Evolutionary conservation across 139 green algal genomes (phyloP).

Genomic region (Protoeuglena noctilucae): DNA sequence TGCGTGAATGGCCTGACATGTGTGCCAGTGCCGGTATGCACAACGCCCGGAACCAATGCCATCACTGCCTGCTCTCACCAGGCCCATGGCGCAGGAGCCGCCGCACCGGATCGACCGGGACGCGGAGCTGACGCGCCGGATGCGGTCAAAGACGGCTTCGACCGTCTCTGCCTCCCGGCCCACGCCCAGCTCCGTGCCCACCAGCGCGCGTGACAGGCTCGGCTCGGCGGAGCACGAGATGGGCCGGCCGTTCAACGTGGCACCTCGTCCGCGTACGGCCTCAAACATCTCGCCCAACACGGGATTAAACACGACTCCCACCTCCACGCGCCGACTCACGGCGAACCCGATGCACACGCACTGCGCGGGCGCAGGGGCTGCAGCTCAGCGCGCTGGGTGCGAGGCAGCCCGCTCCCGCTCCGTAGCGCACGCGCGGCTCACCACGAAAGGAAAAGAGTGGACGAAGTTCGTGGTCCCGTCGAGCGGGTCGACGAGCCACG

Average conservation of each 20-base stretch:
- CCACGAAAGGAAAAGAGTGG: constrained; percentile 81
- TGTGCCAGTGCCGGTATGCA: too few species aligned
- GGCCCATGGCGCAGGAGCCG: constrained; percentile 80
- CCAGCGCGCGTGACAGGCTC: constrained; percentile 43
- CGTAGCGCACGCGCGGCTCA: constrained; percentile 64
- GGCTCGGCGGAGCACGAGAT: constrained; percentile 13
- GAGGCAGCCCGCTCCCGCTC: constrained; percentile 15
- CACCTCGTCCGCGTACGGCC: constrained; percentile 39
- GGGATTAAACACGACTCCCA: constrained; percentile 92
- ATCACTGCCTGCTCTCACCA: too few species aligned
- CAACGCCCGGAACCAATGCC: too few species aligned
- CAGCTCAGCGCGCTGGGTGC: not conserved
- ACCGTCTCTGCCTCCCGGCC: constrained; percentile 45
- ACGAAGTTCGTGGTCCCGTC: constrained; percentile 99
- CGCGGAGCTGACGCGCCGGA: constrained; percentile 13
- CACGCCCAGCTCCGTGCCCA: constrained; percentile 72
- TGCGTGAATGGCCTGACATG: too few species aligned
- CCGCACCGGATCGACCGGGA: constrained; percentile 48
- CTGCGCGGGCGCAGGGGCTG: not conserved
- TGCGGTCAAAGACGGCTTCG: constrained; percentile 50
- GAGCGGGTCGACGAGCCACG: constrained; percentile 76
- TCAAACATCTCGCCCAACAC: constrained; percentile 70
- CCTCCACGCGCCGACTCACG: constrained; percentile 28
- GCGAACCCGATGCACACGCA: constrained; percentile 2
- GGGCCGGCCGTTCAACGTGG: constrained; percentile 47